Conservation (phyloP, 176 grass and related monocot genomes). For the Carex kokanica region DNA sequence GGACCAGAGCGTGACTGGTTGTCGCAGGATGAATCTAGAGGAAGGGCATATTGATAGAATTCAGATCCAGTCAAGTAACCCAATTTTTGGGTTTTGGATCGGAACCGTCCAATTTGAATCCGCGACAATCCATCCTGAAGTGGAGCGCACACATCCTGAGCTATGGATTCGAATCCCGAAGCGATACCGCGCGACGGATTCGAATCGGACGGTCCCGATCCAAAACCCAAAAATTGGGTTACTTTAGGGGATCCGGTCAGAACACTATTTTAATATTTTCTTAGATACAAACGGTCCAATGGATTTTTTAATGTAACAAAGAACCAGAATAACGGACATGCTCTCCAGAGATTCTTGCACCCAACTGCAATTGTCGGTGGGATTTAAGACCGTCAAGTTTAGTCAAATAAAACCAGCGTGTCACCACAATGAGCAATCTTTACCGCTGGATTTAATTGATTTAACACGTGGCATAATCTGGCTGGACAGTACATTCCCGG, state of each 20-base stretch:
- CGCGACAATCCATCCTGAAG: no score
- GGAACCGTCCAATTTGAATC: no score
- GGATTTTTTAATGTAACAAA: neutral
- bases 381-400: neutral
- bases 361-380: constrained; percentile 19
- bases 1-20: neutral
- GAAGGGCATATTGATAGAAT: neutral
- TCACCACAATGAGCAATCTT: neutral
- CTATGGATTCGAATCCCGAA: no score
- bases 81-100: no score
- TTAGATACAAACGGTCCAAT: neutral
- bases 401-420: constrained; percentile 4
- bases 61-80: no score
- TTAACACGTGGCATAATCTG: neutral
- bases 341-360: neutral
- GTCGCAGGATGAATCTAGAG: neutral
- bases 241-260: no score
- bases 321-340: neutral
- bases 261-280: neutral
- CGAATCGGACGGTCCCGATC: no score
- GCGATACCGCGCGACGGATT: no score
- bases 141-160: no score
- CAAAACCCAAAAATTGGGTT: no score
- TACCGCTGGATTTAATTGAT: constrained; percentile 2
- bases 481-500: neutral